Base-by-base conservation (phyloP, 2,329 filamentous ascomycete species). In the Penicillium crustosum region DNA sequence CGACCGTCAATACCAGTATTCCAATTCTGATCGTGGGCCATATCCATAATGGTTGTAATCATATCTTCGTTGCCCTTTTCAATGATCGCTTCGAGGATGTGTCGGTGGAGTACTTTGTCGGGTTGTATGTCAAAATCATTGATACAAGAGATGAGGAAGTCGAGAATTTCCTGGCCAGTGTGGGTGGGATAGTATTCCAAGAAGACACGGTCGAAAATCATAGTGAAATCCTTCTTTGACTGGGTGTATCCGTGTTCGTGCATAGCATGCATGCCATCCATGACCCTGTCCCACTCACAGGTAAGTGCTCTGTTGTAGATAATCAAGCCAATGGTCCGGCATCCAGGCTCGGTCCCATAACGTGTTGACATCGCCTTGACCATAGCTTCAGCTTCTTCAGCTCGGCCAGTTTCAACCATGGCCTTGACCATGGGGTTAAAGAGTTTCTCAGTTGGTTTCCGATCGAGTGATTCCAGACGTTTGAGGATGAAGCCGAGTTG, bases 281-380 rank as follows among this genome's bases (percentile, higher is more conserved):
- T 67, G 10, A 78, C 77, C 13, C 67, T 72, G 27, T 70, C 63
- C 77, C 77, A 79, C 55, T 78, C 72, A 47, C 73, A 75, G 21
- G 57, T 57, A 25, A 76, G 60, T 35, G 77, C 75, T 55, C 70
- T 70, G 42, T 68, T 70, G 49, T 72, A 74, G 6, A 75, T 62
- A 48, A 78, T 61, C 41, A 78, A 60, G 5, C 75, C 74, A 42
- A 73, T 65, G 17, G 75, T 73, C 36, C 74, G 72, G 27, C 68
- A 71, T 43, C 63, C 68, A 45, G 71, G 68, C 19, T 66, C 59
- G 23, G 74, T 60, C 17, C 63, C 61, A 42, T 75, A 73, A 17
- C 64, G 65, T 2, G 55, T 58, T 13, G 61, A 56, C 71, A 79
- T 76, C 4, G 71, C 68, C n/a, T 71, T 49, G 4, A 74, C 68